These are phyloP conservation scores for Gastrodia elata DNA, from an alignment of 106 monocot genomes.

Conservation along the genomic window DNA sequence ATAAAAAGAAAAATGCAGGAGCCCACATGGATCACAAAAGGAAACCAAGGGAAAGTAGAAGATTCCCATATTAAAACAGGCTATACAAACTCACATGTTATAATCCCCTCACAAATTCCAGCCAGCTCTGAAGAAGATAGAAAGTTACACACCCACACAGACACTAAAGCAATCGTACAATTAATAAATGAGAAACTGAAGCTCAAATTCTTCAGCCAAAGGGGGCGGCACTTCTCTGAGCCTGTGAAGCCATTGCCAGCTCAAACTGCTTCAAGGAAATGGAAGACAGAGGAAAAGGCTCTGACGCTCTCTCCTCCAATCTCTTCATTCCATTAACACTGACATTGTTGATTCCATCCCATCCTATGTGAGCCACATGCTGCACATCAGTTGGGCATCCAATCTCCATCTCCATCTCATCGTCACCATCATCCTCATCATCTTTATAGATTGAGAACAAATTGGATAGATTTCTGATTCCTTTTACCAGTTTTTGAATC, in stretches of 20 bases:
- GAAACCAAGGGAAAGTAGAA: neutral
- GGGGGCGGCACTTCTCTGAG: conserved; percentile 3
- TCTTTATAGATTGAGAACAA: conserved; percentile 33
- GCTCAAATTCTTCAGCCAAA: neutral
- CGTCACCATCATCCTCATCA: conserved; percentile 42
- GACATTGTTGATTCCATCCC: conserved; percentile 35
- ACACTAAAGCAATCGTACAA: neutral
- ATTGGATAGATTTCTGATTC: conserved; percentile 54
- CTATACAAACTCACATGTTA: conserved; percentile 30
- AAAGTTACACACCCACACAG: neutral
- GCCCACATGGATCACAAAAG: conserved; percentile 3
- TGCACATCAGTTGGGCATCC: conserved; percentile 61
- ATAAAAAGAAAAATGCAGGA: neutral
- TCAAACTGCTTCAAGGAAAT: conserved; percentile 46
- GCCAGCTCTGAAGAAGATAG: neutral
- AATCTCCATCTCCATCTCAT: conserved; percentile 52
- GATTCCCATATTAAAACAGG: conserved; percentile 9
- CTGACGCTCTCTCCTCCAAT: conserved; percentile 17
- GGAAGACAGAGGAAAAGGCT: conserved; percentile 26
- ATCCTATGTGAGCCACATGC: conserved; percentile 59
- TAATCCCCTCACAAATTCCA: neutral
- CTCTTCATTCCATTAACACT: conserved; percentile 18
- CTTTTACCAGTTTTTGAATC: conserved; percentile 40
- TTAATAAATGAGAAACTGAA: neutral
- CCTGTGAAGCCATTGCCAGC: conserved; percentile 56